Evolutionary conservation across 345 rosid genomes (phyloP).

Genomic region (Eucalyptus curtisii): DNA sequence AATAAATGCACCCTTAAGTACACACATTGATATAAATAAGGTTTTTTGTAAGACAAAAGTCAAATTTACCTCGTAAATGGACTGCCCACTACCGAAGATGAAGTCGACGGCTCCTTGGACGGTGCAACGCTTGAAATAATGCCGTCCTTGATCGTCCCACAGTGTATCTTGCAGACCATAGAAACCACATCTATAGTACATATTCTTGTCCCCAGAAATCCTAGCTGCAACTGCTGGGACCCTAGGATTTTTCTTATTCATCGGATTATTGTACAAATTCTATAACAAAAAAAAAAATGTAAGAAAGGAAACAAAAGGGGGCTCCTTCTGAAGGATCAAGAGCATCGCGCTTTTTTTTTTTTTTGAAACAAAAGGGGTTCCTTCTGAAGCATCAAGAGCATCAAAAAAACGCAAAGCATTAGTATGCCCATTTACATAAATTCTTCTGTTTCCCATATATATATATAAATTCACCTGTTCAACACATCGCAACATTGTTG

Average conservation of each 20-base stretch:
- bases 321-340: too few species aligned
- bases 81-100: constrained; percentile 32
- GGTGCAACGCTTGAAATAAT: constrained; percentile 13
- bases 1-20: neutral
- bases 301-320: too few species aligned
- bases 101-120: constrained; percentile 37
- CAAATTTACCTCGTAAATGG: constrained; percentile 20
- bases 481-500: neutral
- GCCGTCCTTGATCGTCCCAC: constrained; percentile 27
- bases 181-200: constrained; percentile 18
- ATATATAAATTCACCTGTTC: neutral
- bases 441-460: neutral
- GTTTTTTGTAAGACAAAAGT: neutral
- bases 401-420: too few species aligned
- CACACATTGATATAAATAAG: neutral
- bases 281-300: neutral
- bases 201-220: constrained; percentile 21
- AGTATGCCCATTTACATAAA: neutral
- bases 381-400: too few species aligned
- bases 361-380: too few species aligned
- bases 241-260: neutral
- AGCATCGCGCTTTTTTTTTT: too few species aligned
- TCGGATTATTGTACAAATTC: constrained; percentile 20
- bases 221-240: constrained; percentile 18
- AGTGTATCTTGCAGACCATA: constrained; percentile 31